Conservation (phyloP, 208 protist genomes). For the Acanthamoeba polyphaga region DNA sequence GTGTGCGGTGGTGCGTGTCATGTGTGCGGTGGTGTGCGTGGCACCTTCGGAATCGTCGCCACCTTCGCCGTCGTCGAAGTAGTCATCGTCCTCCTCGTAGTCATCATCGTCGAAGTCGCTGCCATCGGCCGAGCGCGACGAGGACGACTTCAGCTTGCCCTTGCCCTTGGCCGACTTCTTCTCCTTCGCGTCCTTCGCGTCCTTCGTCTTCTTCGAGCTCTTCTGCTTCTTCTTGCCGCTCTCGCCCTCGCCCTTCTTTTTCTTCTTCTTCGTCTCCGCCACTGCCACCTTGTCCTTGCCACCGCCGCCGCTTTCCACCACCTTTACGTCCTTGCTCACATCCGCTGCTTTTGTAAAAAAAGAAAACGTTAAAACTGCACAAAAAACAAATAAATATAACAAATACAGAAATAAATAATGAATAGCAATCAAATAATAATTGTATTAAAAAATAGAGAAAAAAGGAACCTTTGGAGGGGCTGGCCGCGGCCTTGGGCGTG, state of each 20-base stretch:
- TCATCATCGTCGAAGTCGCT: neutral
- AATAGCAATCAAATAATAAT: neutral
- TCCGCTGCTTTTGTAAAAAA: too few relatives aligned
- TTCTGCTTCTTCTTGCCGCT: neutral
- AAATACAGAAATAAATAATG: too few relatives aligned
- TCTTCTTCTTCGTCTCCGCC: neutral
- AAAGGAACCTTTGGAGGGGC: neutral
- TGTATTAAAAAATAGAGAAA: neutral
- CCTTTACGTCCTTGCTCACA: neutral
- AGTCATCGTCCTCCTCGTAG: neutral
- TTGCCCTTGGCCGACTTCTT: slow-evolving; percentile 16
- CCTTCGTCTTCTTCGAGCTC: neutral
- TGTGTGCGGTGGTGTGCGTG: neutral
- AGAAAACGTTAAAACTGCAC: too few relatives aligned
- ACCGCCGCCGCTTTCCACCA: neutral
- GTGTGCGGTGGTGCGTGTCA: neutral
- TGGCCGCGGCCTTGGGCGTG: neutral
- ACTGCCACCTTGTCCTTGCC: neutral
- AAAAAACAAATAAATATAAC: too few relatives aligned
- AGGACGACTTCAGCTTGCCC: slow-evolving; percentile 54
- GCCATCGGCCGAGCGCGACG: neutral
- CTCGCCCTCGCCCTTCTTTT: neutral
- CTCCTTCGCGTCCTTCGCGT: neutral
- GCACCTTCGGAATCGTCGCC: slow-evolving; percentile 55
- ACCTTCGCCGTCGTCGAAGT: slow-evolving; percentile 27